Percentiles rank a stretch among this genome's conserved stretches.
Conservation (phyloP, 2,329 filamentous ascomycete genomes). For the Epichloe elymi region DNA sequence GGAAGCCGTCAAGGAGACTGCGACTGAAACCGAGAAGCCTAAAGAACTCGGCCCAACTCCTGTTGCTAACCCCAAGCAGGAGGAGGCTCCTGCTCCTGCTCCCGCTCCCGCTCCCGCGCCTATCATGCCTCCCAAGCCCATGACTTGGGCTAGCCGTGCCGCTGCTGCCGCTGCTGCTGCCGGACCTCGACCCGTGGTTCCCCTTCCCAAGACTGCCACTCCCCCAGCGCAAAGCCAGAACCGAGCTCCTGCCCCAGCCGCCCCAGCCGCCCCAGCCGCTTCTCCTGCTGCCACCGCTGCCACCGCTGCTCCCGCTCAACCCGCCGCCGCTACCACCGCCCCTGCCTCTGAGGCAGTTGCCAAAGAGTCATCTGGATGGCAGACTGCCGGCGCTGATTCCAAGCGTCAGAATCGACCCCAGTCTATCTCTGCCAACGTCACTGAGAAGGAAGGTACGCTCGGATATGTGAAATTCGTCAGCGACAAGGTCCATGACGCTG, state of each 20-base stretch:
- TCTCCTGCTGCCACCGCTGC: conserved; percentile 27
- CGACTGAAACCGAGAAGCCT: conserved; percentile 51
- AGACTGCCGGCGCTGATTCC: conserved; percentile 71
- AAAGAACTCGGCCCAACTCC: conserved; percentile 47
- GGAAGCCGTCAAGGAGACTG: conserved; percentile 42
- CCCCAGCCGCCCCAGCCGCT: conserved; percentile 23
- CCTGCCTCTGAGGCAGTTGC: conserved; percentile 25
- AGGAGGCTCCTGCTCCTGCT: conserved; percentile 28
- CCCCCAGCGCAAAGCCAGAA: conserved; percentile 36
- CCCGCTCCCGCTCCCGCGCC: conserved; percentile 32
- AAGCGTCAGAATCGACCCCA: conserved; percentile 72
- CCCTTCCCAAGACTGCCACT: conserved; percentile 44
- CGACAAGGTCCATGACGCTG: conserved; percentile 66
- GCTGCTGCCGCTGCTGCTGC: conserved; percentile 48
- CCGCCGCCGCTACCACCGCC: conserved; percentile 24
- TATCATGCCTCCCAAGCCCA: conserved; percentile 40
- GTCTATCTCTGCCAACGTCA: conserved; percentile 42
- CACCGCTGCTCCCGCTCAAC: conserved; percentile 21
- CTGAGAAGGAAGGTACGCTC: conserved; percentile 62
- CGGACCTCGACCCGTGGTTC: conserved; percentile 38
- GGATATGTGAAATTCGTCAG: conserved; percentile 95
- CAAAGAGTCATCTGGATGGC: conserved; percentile 56
- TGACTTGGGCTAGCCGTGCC: conserved; percentile 62
- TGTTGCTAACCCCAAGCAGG: conserved; percentile 28
- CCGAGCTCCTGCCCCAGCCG: conserved; percentile 30